phyloP scores from a whole-genome alignment of 345 rosid species.

The Sapria himalayana region DNA sequence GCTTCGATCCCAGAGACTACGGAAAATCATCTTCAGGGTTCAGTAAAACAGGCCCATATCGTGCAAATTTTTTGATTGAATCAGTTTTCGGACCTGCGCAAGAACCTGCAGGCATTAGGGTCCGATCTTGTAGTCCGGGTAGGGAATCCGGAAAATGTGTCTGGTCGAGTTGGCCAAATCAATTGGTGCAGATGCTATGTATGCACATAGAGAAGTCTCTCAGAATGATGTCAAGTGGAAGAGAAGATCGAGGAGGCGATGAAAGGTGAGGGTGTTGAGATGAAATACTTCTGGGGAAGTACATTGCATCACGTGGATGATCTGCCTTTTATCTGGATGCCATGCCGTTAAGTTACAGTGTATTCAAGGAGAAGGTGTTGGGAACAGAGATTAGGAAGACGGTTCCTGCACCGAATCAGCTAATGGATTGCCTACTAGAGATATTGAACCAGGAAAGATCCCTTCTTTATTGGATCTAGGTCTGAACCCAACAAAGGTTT shows the following conservation, averaged over 20 bases:
- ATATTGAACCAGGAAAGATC: constrained; percentile 77
- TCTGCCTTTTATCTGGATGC: constrained; percentile 75
- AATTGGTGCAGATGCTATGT: constrained; percentile 80
- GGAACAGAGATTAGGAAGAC: constrained; percentile 74
- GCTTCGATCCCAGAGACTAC: constrained; percentile 90
- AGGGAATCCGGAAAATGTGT: constrained; percentile 62
- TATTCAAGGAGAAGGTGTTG: constrained; percentile 59
- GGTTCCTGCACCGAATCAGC: constrained; percentile 54
- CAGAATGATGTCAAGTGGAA: constrained; percentile 76
- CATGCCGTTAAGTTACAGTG: constrained; percentile 60
- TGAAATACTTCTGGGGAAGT: constrained; percentile 92
- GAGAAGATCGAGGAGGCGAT: constrained; percentile 60
- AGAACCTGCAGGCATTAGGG: constrained; percentile 73
- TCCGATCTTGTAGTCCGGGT: constrained; percentile 81
- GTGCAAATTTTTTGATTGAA: constrained; percentile 68
- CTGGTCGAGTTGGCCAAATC: constrained; percentile 64
- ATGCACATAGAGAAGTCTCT: constrained; percentile 76
- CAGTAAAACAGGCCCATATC: constrained; percentile 70
- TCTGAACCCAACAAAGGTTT: constrained; percentile 54
- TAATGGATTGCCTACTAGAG: constrained; percentile 75
- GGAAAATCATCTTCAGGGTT: constrained; percentile 80
- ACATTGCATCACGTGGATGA: constrained; percentile 83
- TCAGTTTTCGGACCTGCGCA: constrained; percentile 83
- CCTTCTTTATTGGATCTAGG: constrained; percentile 83
- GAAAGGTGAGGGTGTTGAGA: constrained; percentile 82